Evolutionary conservation across 306 rosid species (phyloP), one percentile per base, ranked within the genome.

Genomic region (Prunus salicina): DNA sequence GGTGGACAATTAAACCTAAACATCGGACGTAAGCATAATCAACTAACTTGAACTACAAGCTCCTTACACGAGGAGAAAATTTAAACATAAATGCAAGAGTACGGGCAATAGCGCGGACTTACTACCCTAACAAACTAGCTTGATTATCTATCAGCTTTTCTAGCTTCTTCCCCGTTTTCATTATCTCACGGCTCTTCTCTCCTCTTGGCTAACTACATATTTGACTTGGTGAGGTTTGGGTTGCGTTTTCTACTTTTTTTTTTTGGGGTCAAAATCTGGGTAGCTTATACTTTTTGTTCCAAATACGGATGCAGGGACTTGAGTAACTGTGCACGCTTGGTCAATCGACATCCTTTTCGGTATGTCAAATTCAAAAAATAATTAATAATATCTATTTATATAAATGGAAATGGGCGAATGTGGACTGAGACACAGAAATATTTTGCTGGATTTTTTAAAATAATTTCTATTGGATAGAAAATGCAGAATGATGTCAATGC

Each of bases 1-100:
- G 7, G 43, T 0, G 43, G 0, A 34, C 0, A 38, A 7, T 38
- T 6, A 0, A 38, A 7, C 0, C 9, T 7, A 1, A 6, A 2
- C 43, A 38, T 38, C 2, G 0, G 43, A 38, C 1, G 43, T 1
- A 1, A 38, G 43, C 2, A 7, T 1, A 38, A 38, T 38, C 2
- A 38, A 38, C 43, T 38, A 38, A 7, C 0, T 38, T 38, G 9
- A 38, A 9, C 2, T 38, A 7, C 9, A 38, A 38, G 0, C 2
- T 7, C 43, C 2, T 38, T 38, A 0, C 9, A 38, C 43, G 9
- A 38, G 9, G 2, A 38, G 0, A 1, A 38, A 1, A 1, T 38
- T 38, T 38, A 38, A 38, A 38, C 43, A 8, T 0, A 38, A 6
- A 2, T 38, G 9, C 9, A 1, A 1, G 43, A 38, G 43, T 38